These are phyloP conservation scores for Mariannaea elegans DNA, from an alignment of 2,329 filamentous ascomycete species.

Conservation along the genomic window DNA sequence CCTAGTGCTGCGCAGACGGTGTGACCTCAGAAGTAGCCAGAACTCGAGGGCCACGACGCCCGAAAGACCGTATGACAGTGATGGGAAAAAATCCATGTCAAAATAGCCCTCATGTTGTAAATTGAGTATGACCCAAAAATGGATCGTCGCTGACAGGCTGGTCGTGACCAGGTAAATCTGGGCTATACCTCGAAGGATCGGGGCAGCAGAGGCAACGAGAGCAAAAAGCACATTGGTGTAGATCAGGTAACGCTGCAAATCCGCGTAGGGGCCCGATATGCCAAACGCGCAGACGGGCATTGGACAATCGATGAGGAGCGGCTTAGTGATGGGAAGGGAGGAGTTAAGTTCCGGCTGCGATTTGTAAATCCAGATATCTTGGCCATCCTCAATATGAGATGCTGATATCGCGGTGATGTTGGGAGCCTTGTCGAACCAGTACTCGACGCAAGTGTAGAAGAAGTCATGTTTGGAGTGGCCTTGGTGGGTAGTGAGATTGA, in stretches of 20 bases:
- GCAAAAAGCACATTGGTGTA: not conserved
- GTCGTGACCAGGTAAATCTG: not conserved
- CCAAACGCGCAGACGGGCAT: slow-evolving; percentile 1
- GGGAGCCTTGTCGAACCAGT: not conserved
- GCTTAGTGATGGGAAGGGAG: not conserved
- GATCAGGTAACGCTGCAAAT: slow-evolving; percentile 1
- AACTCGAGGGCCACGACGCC: not conserved
- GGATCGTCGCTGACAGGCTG: not conserved
- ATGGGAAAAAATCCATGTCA: not conserved
- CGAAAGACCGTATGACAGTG: not conserved
- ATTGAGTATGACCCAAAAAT: not conserved
- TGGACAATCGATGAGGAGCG: not conserved
- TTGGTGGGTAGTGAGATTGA: no score
- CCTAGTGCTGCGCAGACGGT: not conserved
- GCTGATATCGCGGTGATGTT: not conserved
- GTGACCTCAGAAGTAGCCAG: not conserved
- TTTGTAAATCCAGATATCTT: not conserved
- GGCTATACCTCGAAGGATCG: not conserved
- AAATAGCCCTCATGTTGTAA: not conserved
- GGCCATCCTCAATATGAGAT: not conserved
- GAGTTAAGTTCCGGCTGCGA: not conserved
- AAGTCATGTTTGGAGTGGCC: no score
- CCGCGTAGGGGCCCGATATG: not conserved
- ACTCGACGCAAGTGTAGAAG: not conserved
- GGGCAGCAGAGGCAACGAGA: not conserved